Evolutionary conservation across 2,329 filamentous ascomycete species (phyloP).

Genomic region (Ophiostoma sp.): DNA sequence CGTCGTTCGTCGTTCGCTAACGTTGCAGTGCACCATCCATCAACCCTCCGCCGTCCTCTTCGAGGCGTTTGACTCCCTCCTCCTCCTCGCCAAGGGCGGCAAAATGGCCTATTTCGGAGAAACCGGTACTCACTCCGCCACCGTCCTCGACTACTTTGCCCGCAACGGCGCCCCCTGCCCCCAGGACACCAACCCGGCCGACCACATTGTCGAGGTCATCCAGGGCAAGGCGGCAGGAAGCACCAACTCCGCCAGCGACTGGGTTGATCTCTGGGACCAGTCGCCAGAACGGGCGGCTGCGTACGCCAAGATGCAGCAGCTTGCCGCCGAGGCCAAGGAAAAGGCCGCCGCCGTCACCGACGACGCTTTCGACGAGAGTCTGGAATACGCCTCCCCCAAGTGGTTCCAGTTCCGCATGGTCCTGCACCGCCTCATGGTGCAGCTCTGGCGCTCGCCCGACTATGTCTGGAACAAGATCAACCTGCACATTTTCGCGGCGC

Average conservation of each 20-base stretch:
- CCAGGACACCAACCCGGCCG: slow-evolving; percentile 66
- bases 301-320: slow-evolving; percentile 56
- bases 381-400: slow-evolving; percentile 73
- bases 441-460: slow-evolving; percentile 36
- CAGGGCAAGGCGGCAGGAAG: slow-evolving; percentile 14
- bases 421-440: slow-evolving; percentile 35
- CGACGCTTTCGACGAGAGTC: slow-evolving; percentile 36
- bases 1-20: not conserved
- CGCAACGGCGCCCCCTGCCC: slow-evolving; percentile 64
- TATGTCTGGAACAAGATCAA: slow-evolving; percentile 70
- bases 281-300: slow-evolving; percentile 56
- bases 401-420: slow-evolving; percentile 60
- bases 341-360: not conserved
- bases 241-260: slow-evolving; percentile 34
- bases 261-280: slow-evolving; percentile 41
- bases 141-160: slow-evolving; percentile 64
- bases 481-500: slow-evolving; percentile 62
- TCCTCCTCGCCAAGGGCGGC: slow-evolving; percentile 26
- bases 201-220: slow-evolving; percentile 69
- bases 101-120: slow-evolving; percentile 29
- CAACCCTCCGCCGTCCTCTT: slow-evolving; percentile 69
- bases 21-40: slow-evolving; percentile 60
- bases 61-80: slow-evolving; percentile 54
- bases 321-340: not conserved
- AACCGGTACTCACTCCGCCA: slow-evolving; percentile 67